Conservation (phyloP, 805 yeast genomes). For the Debaryomyces hansenii region DNA sequence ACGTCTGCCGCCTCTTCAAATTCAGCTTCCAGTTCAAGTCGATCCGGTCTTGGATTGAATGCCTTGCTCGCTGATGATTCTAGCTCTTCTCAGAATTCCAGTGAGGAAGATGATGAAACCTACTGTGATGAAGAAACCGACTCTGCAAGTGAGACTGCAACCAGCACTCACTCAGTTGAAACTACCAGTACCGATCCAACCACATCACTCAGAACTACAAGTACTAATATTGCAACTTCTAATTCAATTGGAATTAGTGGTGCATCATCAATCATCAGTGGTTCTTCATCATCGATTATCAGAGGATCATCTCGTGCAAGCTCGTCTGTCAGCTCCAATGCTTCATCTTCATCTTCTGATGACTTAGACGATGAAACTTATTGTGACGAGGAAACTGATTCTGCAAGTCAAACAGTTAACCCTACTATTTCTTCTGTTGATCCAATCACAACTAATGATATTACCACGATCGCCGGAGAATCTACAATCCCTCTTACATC, state of each 20-base stretch:
- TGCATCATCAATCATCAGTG: too few relatives aligned
- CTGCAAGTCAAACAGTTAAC: conserved; percentile 1
- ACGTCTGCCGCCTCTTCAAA: too few relatives aligned
- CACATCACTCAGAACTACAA: background rate
- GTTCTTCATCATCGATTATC: too few relatives aligned
- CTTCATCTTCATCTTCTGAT: conserved; percentile 4
- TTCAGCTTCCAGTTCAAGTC: conserved; percentile 6
- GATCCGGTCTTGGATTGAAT: too few relatives aligned
- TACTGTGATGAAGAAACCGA: conserved; percentile 15
- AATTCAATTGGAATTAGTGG: too few relatives aligned
- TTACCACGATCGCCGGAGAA: conserved; percentile 1
- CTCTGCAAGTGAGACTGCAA: conserved; percentile 2
- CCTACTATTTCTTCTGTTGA: conserved; percentile 9
- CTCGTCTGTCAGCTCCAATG: background rate
- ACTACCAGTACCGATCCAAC: background rate
- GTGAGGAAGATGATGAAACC: conserved; percentile 15
- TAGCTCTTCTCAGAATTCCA: background rate
- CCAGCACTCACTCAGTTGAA: background rate
- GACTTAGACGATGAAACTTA: conserved; percentile 5
- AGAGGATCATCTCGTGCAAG: background rate
- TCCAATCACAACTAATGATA: background rate
- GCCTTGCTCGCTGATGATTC: background rate
- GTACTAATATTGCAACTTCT: too few relatives aligned
- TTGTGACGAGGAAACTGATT: conserved; percentile 13
- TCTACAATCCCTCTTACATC: conserved; percentile 3